Evolutionary conservation across 2,329 filamentous ascomycete species (phyloP), one percentile per base, ranked within the genome.

Genomic region (Teratosphaeriaceae sp.): DNA sequence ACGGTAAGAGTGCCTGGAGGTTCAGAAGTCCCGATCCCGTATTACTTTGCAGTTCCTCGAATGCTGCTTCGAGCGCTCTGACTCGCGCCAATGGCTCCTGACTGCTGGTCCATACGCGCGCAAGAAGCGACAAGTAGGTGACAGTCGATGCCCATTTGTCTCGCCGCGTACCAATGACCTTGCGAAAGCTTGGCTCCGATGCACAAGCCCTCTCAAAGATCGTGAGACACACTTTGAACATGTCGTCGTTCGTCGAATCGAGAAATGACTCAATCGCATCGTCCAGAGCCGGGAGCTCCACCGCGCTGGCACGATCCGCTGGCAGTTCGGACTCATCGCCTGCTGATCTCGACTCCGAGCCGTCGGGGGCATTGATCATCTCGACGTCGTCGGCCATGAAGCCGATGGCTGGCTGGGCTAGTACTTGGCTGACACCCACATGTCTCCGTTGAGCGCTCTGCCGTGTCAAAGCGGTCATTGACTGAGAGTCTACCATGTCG

Each of bases 71-170:
- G 11, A 40, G 38, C 16, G 38, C 38, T n/a, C 16, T 22, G 9
- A 27, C 27, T 26, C 38, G 20, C 2, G 38, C 27, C 9, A 20
- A 33, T 13, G 22, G 15, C 12, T 31, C 4, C 16, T 22, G 38
- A n/a, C 38, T 31, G 19, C 26, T 31, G 12, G 9, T 24, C 40
- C 40, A 42, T 16, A 42, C 40, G 19, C 40, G 19, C 11, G 40
- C 40, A 4, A 42, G 21, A 13, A 42, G 26, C 6, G 30, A 6
- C 6, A 42, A 22, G 21, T 12, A 42, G 18, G 21, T 23, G n/a
- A 20, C 5, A 3, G 8, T 19, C 26, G 8, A 8, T 4, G 29
- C 11, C 16, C 3, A 21, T 11, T 20, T 9, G 7, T 11, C 19
- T n/a, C 26, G 29, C 16, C 18, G 22, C n/a, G 29, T 22, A 29